Conservation (phyloP, 2,329 filamentous ascomycete species). For the Conoideocrella luteorostrata region DNA sequence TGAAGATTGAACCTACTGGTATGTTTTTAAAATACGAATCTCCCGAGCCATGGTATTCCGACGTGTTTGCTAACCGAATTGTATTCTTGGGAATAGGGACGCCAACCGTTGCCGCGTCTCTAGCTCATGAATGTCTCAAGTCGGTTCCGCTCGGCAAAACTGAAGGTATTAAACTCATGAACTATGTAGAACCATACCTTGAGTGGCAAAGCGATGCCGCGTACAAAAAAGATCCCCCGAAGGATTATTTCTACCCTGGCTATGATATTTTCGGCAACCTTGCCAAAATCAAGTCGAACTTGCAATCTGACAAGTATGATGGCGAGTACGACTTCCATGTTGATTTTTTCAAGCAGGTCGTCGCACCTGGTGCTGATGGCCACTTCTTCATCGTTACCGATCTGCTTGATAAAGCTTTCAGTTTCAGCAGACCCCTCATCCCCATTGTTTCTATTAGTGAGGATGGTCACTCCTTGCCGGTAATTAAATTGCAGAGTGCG, state of each 20-base stretch:
- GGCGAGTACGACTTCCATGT: slow-evolving; percentile 50
- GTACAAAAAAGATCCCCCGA: slow-evolving; percentile 45
- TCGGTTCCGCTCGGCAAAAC: slow-evolving; percentile 31
- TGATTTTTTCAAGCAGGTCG: slow-evolving; percentile 46
- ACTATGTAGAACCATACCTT: slow-evolving; percentile 33
- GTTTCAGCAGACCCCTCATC: slow-evolving; percentile 17
- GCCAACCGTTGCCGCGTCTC: slow-evolving; percentile 27
- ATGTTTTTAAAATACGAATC: neutral
- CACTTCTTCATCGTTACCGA: slow-evolving; percentile 40
- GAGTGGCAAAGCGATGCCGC: slow-evolving; percentile 43
- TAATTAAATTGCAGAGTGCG: slow-evolving; percentile 17
- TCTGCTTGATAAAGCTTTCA: slow-evolving; percentile 10
- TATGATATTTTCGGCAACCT: slow-evolving; percentile 42
- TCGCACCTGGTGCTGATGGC: slow-evolving; percentile 51
- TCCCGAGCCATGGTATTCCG: too few species aligned
- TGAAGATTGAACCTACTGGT: neutral
- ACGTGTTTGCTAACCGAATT: neutral
- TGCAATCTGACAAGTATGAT: slow-evolving; percentile 33
- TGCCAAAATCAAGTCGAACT: slow-evolving; percentile 37
- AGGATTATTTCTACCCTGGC: slow-evolving; percentile 40
- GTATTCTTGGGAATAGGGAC: slow-evolving; percentile 12
- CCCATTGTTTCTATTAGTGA: slow-evolving; percentile 33
- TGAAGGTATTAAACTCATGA: slow-evolving; percentile 27
- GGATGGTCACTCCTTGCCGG: slow-evolving; percentile 17
- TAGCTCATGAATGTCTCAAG: slow-evolving; percentile 30